Conservation (phyloP, 768 basidiomycete species). For the Serpula lacrymans region DNA sequence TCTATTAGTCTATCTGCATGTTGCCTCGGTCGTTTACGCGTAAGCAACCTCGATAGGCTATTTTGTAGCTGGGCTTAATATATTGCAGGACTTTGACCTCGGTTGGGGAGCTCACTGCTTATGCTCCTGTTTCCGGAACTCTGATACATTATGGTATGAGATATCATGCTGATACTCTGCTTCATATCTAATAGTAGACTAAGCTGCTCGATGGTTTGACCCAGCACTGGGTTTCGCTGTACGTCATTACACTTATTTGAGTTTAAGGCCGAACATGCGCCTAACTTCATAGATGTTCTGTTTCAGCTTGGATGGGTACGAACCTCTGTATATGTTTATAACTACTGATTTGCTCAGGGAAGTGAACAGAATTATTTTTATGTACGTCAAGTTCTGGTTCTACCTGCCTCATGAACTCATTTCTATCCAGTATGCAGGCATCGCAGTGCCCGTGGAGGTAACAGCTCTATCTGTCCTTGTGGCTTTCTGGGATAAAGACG, state of each 20-base stretch:
- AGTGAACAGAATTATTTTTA: slow-evolving; percentile 37
- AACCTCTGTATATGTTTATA: too few species aligned
- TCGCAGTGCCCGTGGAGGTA: slow-evolving; percentile 47
- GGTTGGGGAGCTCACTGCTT: slow-evolving; percentile 26
- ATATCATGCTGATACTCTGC: background rate
- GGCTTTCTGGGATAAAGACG: slow-evolving; percentile 44
- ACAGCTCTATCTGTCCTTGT: slow-evolving; percentile 49
- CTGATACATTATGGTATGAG: slow-evolving; percentile 23
- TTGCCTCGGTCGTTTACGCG: slow-evolving; percentile 26
- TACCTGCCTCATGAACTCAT: background rate
- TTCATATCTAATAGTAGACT: background rate
- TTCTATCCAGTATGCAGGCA: slow-evolving; percentile 17
- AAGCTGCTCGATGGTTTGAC: slow-evolving; percentile 30
- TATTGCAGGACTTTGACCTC: slow-evolving; percentile 22
- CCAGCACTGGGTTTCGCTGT: slow-evolving; percentile 29
- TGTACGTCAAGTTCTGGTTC: slow-evolving; percentile 14
- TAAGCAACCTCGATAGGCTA: slow-evolving; percentile 9
- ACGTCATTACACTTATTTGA: slow-evolving; percentile 4
- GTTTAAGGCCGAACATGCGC: background rate
- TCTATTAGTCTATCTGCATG: slow-evolving; percentile 24
- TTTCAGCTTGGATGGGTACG: slow-evolving; percentile 25
- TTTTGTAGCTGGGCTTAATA: slow-evolving; percentile 2
- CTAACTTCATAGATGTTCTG: background rate
- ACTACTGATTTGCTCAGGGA: too few species aligned
- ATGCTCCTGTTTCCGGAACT: slow-evolving; percentile 26